Conservation (phyloP, 441 rosid species). For the Pelargonium myrrhifolium region DNA sequence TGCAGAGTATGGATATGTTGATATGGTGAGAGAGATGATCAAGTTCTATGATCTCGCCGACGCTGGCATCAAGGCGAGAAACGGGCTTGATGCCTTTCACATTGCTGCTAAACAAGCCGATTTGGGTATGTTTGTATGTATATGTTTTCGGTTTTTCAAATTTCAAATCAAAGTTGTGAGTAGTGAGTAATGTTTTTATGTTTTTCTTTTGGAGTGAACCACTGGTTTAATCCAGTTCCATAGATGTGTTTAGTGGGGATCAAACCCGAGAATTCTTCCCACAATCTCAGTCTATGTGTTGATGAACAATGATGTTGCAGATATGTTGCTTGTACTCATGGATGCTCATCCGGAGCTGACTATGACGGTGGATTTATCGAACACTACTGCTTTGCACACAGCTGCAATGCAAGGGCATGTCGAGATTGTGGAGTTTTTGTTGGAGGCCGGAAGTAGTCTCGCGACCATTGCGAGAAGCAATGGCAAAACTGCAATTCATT, state of each 20-base stretch:
- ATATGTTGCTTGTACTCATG: conserved; percentile 50
- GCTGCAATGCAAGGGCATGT: conserved; percentile 85
- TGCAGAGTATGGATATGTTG: conserved; percentile 67
- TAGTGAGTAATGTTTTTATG: not conserved
- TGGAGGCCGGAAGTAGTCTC: conserved; percentile 60
- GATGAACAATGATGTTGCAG: conserved; percentile 38
- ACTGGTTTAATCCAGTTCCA: too few relatives aligned
- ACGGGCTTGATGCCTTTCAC: conserved; percentile 92
- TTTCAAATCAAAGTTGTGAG: not conserved
- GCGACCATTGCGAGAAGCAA: conserved; percentile 75
- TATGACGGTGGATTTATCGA: conserved; percentile 74
- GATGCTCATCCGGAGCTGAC: conserved; percentile 73
- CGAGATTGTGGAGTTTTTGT: conserved; percentile 49
- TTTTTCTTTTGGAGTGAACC: too few relatives aligned
- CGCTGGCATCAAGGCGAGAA: conserved; percentile 79
- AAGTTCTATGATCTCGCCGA: conserved; percentile 54
- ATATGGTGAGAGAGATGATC: conserved; percentile 68
- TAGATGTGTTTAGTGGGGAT: too few relatives aligned
- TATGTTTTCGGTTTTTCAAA: not conserved
- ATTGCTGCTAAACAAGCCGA: conserved; percentile 94
- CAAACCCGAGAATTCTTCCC: too few relatives aligned
- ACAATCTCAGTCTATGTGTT: too few relatives aligned
- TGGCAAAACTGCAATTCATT: conserved; percentile 83
- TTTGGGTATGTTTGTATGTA: conserved; percentile 38
- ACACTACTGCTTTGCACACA: conserved; percentile 76